Evolutionary conservation across 805 yeast genomes (phyloP).

Genomic region (Cyberlindnera galapagoensis): DNA sequence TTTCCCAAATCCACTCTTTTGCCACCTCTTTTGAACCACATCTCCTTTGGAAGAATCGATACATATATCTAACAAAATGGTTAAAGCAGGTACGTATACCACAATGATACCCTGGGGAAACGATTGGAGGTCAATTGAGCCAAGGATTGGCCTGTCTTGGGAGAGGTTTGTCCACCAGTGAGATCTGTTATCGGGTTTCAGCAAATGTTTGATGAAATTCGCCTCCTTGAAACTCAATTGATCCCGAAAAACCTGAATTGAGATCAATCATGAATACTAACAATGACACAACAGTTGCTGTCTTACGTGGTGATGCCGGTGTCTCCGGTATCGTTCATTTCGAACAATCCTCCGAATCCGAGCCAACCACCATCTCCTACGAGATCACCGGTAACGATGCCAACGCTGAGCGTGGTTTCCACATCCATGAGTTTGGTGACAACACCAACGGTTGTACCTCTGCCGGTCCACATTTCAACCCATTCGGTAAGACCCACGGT

Average conservation of each 20-base stretch:
- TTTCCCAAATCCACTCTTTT: no score
- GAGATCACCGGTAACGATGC: constrained; percentile 87
- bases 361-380: constrained; percentile 82
- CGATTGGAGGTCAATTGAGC: background rate
- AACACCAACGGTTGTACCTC: constrained; percentile 98
- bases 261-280: no score
- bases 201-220: no score
- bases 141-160: background rate
- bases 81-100: constrained; percentile 26
- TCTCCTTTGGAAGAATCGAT: no score
- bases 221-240: no score
- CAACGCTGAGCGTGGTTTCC: constrained; percentile 93
- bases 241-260: no score
- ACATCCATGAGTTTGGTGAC: constrained; percentile 96
- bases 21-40: no score
- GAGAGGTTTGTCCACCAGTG: no score
- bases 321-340: constrained; percentile 85
- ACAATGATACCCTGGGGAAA: background rate
- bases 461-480: constrained; percentile 97
- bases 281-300: constrained; percentile 70
- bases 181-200: no score
- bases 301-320: constrained; percentile 89
- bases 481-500: constrained; percentile 84
- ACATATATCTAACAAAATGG: constrained; percentile 18
- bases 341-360: constrained; percentile 73